A percentile compares a stretch with the other conserved stretches of the same genome.
Conservation (phyloP, 768 basidiomycete genomes). For the Lactarius tabidus region DNA sequence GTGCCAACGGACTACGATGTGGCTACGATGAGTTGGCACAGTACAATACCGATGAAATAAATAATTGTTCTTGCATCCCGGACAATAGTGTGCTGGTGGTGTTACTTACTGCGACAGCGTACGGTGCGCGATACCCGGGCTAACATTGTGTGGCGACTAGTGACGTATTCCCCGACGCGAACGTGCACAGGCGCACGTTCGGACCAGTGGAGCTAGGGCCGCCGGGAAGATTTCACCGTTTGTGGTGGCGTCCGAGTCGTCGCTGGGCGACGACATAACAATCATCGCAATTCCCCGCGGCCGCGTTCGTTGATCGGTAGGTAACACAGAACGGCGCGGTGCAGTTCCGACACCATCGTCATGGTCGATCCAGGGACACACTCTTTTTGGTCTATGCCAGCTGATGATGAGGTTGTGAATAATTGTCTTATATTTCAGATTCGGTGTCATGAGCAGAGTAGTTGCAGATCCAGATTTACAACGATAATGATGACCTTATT, state of each 20-base stretch:
- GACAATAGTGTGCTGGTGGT: no score
- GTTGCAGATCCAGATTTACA: background rate
- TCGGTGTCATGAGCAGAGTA: background rate
- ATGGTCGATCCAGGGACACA: background rate
- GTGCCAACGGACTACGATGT: background rate
- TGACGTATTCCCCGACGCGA: background rate
- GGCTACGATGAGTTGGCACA: background rate
- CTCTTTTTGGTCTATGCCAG: background rate
- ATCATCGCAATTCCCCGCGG: background rate
- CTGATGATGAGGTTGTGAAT: background rate
- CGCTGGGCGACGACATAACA: background rate
- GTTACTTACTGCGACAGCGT: background rate
- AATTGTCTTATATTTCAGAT: background rate
- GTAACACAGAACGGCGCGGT: background rate
- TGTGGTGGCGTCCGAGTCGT: background rate
- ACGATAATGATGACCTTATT: background rate
- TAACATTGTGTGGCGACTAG: background rate
- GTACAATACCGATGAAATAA: background rate
- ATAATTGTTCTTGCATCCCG: background rate
- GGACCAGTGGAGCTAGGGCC: background rate
- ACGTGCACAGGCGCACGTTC: background rate
- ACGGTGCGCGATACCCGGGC: background rate
- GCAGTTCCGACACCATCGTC: background rate
- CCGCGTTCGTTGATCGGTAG: background rate
- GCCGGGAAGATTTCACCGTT: background rate